Evolutionary conservation across 2,329 filamentous ascomycete genomes (phyloP), one percentile per base, ranked within the genome.

Genomic region (Beauveria rudraprayagi): DNA sequence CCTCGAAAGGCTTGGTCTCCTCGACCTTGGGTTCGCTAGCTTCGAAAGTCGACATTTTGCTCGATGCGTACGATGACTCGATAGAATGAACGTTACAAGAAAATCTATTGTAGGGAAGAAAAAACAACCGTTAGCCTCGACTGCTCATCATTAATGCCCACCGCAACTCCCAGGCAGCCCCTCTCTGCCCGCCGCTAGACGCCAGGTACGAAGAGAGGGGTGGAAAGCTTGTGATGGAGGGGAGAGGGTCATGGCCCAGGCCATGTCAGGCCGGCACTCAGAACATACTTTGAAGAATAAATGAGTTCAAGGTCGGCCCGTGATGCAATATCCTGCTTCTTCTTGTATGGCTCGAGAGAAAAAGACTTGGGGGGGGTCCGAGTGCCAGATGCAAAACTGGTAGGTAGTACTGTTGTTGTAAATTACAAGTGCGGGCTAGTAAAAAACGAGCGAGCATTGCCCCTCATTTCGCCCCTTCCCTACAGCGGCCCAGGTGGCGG

Each of bases 21-120:
- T 78, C 77, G 72, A 78, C 77, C 80, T 83, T 83, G 69, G 80
- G 77, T 68, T 84, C 81, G 67, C 78, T 77, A 66, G 75, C 76
- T 67, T 81, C 78, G 66, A 75, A 70, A 63, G 77, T 71, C 73
- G 76, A 80, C 80, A 82, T 82, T 51, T 70, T 78, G 66, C 56
- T 61, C 63, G 59, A 61, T 63, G 52, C 56, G 63, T 58, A 53
- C 46, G 37, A 61, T 59, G 54, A 22, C 6, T 60, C 28, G 50
- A 56, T 55, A 56, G 26, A 56, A 22, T 30, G 34, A 46, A 43
- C 11, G 41, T 22, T 22, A 54, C 22, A 46, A 41, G 17, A 44
- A 43, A 34, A 44, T 61, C 59, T 56, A 43, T 51, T 58, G 47
- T 28, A 55, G 37, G 48, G 24, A 43, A 47, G 22, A 61, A 40